Conservation (phyloP, 306 rosid genomes). For the Fragaria ananassa region DNA sequence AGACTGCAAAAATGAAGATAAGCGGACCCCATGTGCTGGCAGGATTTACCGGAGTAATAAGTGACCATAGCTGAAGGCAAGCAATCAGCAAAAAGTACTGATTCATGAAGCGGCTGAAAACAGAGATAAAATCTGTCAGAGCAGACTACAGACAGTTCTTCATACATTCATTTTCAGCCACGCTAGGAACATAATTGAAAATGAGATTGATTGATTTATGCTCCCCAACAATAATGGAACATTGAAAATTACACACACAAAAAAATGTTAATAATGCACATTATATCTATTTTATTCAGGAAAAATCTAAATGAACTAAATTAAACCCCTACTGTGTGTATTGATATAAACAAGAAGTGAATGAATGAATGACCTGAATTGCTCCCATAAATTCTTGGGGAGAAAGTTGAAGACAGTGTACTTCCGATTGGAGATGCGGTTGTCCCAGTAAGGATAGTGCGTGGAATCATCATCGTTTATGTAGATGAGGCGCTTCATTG, state of each 20-base stretch:
- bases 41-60: conserved; percentile 97
- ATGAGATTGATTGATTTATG: neutral
- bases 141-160: neutral
- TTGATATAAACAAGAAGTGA: neutral
- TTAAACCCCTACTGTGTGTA: neutral
- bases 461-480: conserved; percentile 79
- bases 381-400: conserved; percentile 96
- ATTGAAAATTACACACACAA: neutral
- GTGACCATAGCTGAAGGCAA: conserved; percentile 97
- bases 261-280: neutral
- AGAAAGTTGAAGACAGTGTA: conserved; percentile 83
- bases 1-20: conserved; percentile 93
- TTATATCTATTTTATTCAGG: neutral
- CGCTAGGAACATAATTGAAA: neutral
- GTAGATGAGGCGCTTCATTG: conserved; percentile 85
- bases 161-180: neutral
- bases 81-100: conserved; percentile 98
- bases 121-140: conserved; percentile 26
- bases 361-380: conserved; percentile 60
- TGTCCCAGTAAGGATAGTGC: conserved; percentile 57
- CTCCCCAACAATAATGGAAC: neutral
- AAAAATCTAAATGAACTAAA: neutral
- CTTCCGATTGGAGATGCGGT: conserved; percentile 84
- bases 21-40: conserved; percentile 99
- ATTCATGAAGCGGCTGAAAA: conserved; percentile 98